Evolutionary conservation across 176 grass and related monocot species (phyloP).

Genomic region (Saccharum spontaneum): DNA sequence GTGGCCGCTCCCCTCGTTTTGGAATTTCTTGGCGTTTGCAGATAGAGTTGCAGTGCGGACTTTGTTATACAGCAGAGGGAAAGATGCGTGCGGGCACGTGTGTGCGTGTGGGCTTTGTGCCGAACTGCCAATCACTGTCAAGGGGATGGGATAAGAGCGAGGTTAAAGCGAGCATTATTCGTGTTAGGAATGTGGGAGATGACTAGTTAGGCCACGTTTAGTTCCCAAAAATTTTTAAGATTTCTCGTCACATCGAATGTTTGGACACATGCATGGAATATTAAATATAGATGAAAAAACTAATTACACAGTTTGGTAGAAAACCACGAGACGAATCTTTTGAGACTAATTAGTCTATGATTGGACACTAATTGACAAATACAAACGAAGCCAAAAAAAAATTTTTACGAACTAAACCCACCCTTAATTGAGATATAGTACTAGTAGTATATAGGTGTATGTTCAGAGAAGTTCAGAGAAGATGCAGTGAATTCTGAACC

Average conservation of each 20-base stretch:
- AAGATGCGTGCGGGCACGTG: slow-evolving; percentile 10
- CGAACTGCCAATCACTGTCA: neutral
- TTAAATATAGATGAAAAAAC: too few species aligned
- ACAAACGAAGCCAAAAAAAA: too few species aligned
- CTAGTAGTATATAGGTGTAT: neutral
- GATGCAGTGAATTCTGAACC: neutral
- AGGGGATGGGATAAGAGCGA: slow-evolving; percentile 18
- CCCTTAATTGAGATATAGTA: neutral
- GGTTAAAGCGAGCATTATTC: neutral
- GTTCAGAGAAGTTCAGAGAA: slow-evolving; percentile 7
- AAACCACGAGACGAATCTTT: too few species aligned
- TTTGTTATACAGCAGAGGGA: neutral
- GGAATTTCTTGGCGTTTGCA: slow-evolving; percentile 31
- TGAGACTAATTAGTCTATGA: too few species aligned
- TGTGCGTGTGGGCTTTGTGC: neutral
- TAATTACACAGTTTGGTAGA: too few species aligned
- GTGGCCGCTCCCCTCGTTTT: neutral
- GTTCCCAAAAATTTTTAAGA: too few species aligned
- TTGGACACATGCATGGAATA: too few species aligned
- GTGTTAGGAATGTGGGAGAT: slow-evolving; percentile 12
- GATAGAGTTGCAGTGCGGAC: neutral
- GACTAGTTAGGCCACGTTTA: too few species aligned
- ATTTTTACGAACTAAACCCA: too few species aligned
- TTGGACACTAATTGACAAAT: too few species aligned
- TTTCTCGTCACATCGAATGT: too few species aligned